Conservation (phyloP, 1,284 basidiomycete species). For the Cystobasidium sp. region DNA sequence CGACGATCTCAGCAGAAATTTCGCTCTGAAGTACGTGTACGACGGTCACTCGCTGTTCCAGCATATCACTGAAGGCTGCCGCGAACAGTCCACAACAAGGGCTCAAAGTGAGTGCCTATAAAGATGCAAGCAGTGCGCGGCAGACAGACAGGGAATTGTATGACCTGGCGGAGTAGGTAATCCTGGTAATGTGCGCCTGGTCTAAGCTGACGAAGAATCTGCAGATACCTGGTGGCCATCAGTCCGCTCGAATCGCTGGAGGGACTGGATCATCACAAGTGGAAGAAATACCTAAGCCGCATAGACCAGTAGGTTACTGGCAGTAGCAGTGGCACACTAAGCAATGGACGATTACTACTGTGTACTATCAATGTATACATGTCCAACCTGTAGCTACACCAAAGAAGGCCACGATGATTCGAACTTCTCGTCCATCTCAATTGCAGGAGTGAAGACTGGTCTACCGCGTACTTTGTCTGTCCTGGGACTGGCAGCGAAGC, state of each 20-base stretch:
- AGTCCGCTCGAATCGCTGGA: conserved; percentile 27
- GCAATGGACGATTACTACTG: too few relatives aligned
- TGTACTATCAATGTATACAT: too few relatives aligned
- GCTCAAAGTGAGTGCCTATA: conserved; percentile 50
- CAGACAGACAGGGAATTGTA: conserved; percentile 48
- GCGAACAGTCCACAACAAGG: conserved; percentile 49
- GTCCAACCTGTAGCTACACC: too few relatives aligned
- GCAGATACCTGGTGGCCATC: conserved; percentile 32
- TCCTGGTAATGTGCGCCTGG: background rate
- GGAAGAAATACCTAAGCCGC: conserved; percentile 27
- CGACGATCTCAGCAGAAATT: conserved; percentile 45
- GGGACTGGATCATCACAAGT: conserved; percentile 31
- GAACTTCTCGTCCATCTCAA: too few relatives aligned
- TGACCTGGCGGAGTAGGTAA: conserved; percentile 46
- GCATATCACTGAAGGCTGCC: background rate
- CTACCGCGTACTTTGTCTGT: too few relatives aligned
- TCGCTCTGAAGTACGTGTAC: conserved; percentile 16
- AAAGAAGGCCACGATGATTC: too few relatives aligned
- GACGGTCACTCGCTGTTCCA: background rate
- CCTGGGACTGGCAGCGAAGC: too few relatives aligned
- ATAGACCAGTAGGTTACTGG: background rate
- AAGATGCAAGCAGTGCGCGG: conserved; percentile 33
- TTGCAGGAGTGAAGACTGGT: too few relatives aligned
- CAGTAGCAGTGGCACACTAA: too few relatives aligned
- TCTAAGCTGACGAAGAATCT: background rate